A percentile compares a stretch with the other conserved stretches of the same genome.
phyloP scores from a whole-genome alignment of 495 filamentous ascomycete species.

The Annulohypoxylon moriforme region DNA sequence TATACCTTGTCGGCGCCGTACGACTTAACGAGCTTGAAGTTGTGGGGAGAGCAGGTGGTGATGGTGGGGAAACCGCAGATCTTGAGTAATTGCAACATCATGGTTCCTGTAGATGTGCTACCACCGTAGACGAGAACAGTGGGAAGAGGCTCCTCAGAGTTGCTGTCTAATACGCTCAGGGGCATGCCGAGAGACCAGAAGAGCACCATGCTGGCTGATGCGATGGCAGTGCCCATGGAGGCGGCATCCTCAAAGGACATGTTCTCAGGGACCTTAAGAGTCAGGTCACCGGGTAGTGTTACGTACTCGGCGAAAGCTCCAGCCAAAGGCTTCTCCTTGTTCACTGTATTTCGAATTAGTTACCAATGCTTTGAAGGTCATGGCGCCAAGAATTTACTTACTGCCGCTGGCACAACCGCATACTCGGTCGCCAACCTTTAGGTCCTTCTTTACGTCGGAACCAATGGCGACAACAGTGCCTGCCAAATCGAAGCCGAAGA shows the following conservation, averaged over 20 bases:
- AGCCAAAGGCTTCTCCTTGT: constrained; percentile 5
- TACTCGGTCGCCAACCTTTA: constrained; percentile 3
- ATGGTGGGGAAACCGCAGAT: constrained; percentile 58
- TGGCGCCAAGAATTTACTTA: not conserved
- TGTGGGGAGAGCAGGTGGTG: constrained; percentile 66
- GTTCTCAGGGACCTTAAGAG: constrained; percentile 1
- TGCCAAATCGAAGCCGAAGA: constrained; percentile 11
- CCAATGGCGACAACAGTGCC: constrained; percentile 3
- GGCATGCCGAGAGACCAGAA: constrained; percentile 13
- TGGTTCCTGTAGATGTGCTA: constrained; percentile 58
- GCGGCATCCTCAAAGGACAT: constrained; percentile 10
- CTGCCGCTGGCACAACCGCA: constrained; percentile 13
- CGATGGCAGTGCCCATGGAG: constrained; percentile 3
- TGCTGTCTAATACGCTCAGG: constrained; percentile 18
- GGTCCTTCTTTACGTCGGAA: constrained; percentile 7
- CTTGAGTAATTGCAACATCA: constrained; percentile 58
- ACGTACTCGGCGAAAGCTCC: constrained; percentile 10
- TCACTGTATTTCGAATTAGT: not conserved
- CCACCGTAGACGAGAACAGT: constrained; percentile 59
- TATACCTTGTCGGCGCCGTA: constrained; percentile 65
- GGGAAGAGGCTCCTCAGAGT: constrained; percentile 39
- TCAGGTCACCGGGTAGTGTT: constrained; percentile 9
- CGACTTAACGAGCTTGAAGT: constrained; percentile 63
- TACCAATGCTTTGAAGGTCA: not conserved
- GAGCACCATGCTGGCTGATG: constrained; percentile 7